Percentiles rank a stretch among this genome's conserved stretches.
phyloP scores from a whole-genome alignment of 192 early-diverging fungal species.

The Entomortierella chlamydospora region DNA sequence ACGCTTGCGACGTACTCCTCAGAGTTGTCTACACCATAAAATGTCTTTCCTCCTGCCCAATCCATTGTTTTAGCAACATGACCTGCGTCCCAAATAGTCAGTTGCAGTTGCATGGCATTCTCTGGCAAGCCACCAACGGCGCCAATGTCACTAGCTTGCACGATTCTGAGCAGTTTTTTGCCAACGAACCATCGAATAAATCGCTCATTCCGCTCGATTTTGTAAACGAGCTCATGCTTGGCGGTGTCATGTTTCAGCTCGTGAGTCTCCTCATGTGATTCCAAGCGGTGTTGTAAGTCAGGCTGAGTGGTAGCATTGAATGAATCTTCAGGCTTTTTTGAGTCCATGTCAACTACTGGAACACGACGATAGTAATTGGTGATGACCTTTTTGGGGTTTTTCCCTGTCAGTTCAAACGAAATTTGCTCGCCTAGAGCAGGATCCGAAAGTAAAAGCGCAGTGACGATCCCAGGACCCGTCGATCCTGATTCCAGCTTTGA shows the following conservation, averaged over 20 bases:
- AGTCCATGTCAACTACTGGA: constrained; percentile 53
- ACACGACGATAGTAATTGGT: constrained; percentile 72
- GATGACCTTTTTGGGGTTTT: constrained; percentile 62
- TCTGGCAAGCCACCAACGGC: constrained; percentile 5
- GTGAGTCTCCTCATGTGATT: constrained; percentile 27
- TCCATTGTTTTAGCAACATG: constrained; percentile 15
- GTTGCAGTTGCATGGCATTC: constrained; percentile 38
- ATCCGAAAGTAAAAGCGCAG: constrained; percentile 67
- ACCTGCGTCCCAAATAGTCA: constrained; percentile 61
- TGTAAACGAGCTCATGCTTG: constrained; percentile 30
- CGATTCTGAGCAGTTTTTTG: constrained; percentile 49
- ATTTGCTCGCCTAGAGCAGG: constrained; percentile 71
- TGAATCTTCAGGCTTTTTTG: not conserved
- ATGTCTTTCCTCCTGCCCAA: constrained; percentile 51
- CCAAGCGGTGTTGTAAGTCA: constrained; percentile 22
- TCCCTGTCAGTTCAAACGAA: constrained; percentile 73
- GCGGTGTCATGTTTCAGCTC: constrained; percentile 27
- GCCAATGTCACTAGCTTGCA: constrained; percentile 20
- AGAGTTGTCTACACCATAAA: constrained; percentile 28
- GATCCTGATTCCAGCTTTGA: constrained; percentile 65
- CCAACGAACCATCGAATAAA: constrained; percentile 54
- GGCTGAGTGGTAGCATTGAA: constrained; percentile 36
- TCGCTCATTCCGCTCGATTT: constrained; percentile 52
- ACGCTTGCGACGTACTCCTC: constrained; percentile 48
- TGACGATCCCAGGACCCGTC: constrained; percentile 67